Conservation (phyloP, 2,329 filamentous ascomycete species). For the Colletotrichum higginsianum region DNA sequence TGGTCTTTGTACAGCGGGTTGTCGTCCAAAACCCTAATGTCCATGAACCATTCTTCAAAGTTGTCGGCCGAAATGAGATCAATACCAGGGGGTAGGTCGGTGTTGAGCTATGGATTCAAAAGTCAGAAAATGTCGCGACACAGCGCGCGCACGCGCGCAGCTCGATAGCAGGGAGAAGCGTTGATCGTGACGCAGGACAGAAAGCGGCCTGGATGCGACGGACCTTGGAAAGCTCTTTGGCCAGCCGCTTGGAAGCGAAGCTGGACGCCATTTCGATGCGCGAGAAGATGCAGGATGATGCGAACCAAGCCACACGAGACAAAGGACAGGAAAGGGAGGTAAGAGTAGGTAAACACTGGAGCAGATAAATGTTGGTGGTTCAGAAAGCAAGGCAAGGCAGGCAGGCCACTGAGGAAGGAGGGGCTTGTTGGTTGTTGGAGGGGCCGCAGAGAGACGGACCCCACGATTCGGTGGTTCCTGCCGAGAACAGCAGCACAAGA, state of each 20-base stretch:
- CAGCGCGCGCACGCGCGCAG: constrained; percentile 5
- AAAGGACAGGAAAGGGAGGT: neutral
- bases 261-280: constrained; percentile 55
- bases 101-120: constrained; percentile 49
- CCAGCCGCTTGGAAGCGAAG: constrained; percentile 70
- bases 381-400: constrained; percentile 12
- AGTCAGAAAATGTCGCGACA: constrained; percentile 24
- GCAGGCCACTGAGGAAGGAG: constrained; percentile 19
- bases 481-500: constrained; percentile 30
- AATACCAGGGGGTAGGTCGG: constrained; percentile 77
- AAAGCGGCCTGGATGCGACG: constrained; percentile 27
- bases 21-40: constrained; percentile 89
- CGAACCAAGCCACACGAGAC: constrained; percentile 1
- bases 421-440: constrained; percentile 36
- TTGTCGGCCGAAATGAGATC: constrained; percentile 84
- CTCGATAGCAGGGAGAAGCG: constrained; percentile 14
- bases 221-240: constrained; percentile 74
- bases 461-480: constrained; percentile 40
- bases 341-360: constrained; percentile 10
- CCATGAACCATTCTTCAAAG: constrained; percentile 91
- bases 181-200: neutral
- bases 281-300: neutral
- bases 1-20: constrained; percentile 91
- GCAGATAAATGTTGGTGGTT: constrained; percentile 21
- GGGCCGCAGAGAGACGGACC: constrained; percentile 37